Evolutionary conservation across 2,329 filamentous ascomycete genomes (phyloP).

Genomic region (Hypoxylon sp.): DNA sequence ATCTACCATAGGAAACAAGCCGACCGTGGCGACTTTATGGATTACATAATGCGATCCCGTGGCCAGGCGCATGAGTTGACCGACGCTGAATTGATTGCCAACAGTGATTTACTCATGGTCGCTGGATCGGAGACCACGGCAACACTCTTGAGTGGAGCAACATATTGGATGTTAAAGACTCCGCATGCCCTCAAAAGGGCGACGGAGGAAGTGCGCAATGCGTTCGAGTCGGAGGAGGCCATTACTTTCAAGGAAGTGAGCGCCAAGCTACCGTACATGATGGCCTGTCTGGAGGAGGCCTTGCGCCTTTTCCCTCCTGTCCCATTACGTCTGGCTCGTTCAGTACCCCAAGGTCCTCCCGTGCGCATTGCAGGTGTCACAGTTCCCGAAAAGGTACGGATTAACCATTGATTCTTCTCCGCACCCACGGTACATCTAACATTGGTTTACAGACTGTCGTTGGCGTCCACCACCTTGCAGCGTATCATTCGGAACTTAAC

Average conservation of each 20-base stretch:
- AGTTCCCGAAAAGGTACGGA: constrained; percentile 48
- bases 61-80: constrained; percentile 51
- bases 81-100: constrained; percentile 53
- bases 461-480: constrained; percentile 49
- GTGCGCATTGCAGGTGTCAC: constrained; percentile 45
- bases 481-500: constrained; percentile 48
- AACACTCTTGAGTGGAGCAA: constrained; percentile 48
- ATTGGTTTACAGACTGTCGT: constrained; percentile 41
- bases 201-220: constrained; percentile 61
- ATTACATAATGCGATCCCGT: constrained; percentile 53
- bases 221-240: constrained; percentile 62
- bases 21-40: constrained; percentile 53
- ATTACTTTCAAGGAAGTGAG: constrained; percentile 59
- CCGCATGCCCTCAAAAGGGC: constrained; percentile 50
- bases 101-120: constrained; percentile 54
- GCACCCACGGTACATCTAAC: constrained; percentile 14
- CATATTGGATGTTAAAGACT: constrained; percentile 53
- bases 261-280: constrained; percentile 47
- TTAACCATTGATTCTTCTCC: background rate
- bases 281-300: constrained; percentile 49
- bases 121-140: constrained; percentile 54
- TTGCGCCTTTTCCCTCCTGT: constrained; percentile 50
- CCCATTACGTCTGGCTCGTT: constrained; percentile 44
- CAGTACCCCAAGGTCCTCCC: constrained; percentile 44
- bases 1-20: constrained; percentile 49